These are phyloP conservation scores for Aspergillus pseudoviridinutans DNA, from an alignment of 2,329 filamentous ascomycete species.

Conservation along the genomic window DNA sequence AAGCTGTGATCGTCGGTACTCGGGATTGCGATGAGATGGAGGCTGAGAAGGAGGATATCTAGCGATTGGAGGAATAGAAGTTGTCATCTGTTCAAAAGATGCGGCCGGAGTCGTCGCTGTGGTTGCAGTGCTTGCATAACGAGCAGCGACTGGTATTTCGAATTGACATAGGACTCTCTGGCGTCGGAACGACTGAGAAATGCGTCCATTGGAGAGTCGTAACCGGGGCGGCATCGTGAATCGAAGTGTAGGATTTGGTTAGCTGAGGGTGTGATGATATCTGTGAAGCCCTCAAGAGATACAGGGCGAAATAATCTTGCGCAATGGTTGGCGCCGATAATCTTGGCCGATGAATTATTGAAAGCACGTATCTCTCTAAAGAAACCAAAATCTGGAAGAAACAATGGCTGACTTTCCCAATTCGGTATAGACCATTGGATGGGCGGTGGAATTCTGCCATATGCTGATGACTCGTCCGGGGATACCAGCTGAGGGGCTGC, in stretches of 20 bases:
- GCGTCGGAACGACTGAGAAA: slow-evolving; percentile 34
- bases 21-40: slow-evolving; percentile 78
- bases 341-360: neutral
- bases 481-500: neutral
- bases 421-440: slow-evolving; percentile 8
- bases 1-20: slow-evolving; percentile 87
- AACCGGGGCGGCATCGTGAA: slow-evolving; percentile 53
- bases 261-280: neutral
- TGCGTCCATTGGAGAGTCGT: slow-evolving; percentile 37
- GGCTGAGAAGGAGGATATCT: slow-evolving; percentile 67
- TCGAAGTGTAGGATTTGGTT: neutral
- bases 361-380: neutral
- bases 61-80: slow-evolving; percentile 42
- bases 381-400: slow-evolving; percentile 16
- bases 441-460: slow-evolving; percentile 25
- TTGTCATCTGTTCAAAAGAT: slow-evolving; percentile 47
- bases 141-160: slow-evolving; percentile 37
- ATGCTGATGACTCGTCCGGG: slow-evolving; percentile 6
- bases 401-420: slow-evolving; percentile 10
- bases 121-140: slow-evolving; percentile 43
- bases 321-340: neutral
- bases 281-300: neutral
- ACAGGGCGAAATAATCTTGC: neutral
- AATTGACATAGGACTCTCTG: slow-evolving; percentile 35
- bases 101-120: slow-evolving; percentile 51